A percentile compares a stretch with the other conserved stretches of the same genome.
Conservation (phyloP, 345 rosid species). For the Sonneratia caseolaris region DNA sequence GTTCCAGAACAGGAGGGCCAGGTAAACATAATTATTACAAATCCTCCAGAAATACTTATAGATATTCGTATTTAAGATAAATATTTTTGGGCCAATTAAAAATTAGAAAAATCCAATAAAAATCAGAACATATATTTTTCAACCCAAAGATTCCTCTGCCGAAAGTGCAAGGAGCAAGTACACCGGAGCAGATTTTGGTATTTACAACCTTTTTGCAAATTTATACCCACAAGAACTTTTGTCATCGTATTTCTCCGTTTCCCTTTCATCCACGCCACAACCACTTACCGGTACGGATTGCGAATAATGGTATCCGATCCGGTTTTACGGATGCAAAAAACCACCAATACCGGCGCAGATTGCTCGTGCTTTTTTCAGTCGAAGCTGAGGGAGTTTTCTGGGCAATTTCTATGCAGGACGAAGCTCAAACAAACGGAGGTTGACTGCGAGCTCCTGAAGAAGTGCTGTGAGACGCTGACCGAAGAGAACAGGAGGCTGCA, state of each 20-base stretch:
- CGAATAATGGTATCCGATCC: not conserved
- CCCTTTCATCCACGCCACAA: not conserved
- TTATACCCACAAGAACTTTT: not conserved
- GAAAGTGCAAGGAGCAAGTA: constrained; percentile 9
- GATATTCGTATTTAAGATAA: not conserved
- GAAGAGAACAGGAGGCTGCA: constrained; percentile 92
- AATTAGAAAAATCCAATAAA: not conserved
- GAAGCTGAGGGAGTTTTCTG: no score
- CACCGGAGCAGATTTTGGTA: constrained; percentile 6
- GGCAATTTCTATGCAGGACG: constrained; percentile 39
- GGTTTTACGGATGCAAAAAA: not conserved
- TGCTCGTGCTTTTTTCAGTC: no score
- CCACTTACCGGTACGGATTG: not conserved
- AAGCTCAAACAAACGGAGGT: constrained; percentile 97
- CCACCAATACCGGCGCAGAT: no score
- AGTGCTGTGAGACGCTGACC: constrained; percentile 78
- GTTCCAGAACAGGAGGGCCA: constrained; percentile 98
- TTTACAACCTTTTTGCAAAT: not conserved
- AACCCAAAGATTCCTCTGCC: constrained; percentile 8
- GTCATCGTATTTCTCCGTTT: not conserved
- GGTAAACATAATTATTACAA: constrained; percentile 25
- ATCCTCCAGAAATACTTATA: not conserved
- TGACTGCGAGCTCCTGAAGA: constrained; percentile 88
- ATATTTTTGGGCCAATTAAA: not conserved
- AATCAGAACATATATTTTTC: constrained; percentile 6